These are phyloP conservation scores for Funneliformis geosporum DNA, from an alignment of 192 early-diverging fungal species.

Conservation along the genomic window DNA sequence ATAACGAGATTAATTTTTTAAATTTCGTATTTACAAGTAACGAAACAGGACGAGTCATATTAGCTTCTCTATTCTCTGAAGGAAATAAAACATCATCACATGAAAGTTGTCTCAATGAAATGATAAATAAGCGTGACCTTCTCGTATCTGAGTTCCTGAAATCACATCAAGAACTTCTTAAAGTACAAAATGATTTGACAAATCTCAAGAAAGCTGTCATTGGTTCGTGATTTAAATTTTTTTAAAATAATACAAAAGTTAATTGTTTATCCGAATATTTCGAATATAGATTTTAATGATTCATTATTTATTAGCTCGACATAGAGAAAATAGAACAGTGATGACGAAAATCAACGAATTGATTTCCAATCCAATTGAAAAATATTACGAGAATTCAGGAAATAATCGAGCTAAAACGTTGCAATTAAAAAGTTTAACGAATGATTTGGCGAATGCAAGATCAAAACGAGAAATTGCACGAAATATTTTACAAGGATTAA, in stretches of 20 bases:
- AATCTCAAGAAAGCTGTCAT: neutral
- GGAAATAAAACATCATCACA: neutral
- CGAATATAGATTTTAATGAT: neutral
- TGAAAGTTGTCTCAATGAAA: slow-evolving; percentile 8
- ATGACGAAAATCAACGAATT: slow-evolving; percentile 29
- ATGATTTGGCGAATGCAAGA: slow-evolving; percentile 16
- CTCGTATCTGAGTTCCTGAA: slow-evolving; percentile 28
- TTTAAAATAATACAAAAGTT: neutral
- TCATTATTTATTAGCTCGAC: slow-evolving; percentile 6
- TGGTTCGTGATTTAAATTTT: neutral
- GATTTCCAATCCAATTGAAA: neutral
- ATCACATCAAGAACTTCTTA: slow-evolving; percentile 8
- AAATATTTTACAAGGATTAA: slow-evolving; percentile 38
- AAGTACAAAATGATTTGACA: neutral
- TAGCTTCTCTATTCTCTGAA: neutral
- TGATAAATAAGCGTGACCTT: slow-evolving; percentile 32
- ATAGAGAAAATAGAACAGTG: slow-evolving; percentile 32
- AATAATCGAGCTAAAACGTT: neutral
- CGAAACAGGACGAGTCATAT: neutral
- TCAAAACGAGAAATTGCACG: slow-evolving; percentile 30
- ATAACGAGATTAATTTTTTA: neutral
- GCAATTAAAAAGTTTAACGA: neutral
- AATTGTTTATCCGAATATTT: neutral
- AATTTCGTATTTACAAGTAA: neutral
- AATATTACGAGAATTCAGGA: neutral